Conservation (phyloP, 2,329 filamentous ascomycete genomes). For the Beauveria caledonica region DNA sequence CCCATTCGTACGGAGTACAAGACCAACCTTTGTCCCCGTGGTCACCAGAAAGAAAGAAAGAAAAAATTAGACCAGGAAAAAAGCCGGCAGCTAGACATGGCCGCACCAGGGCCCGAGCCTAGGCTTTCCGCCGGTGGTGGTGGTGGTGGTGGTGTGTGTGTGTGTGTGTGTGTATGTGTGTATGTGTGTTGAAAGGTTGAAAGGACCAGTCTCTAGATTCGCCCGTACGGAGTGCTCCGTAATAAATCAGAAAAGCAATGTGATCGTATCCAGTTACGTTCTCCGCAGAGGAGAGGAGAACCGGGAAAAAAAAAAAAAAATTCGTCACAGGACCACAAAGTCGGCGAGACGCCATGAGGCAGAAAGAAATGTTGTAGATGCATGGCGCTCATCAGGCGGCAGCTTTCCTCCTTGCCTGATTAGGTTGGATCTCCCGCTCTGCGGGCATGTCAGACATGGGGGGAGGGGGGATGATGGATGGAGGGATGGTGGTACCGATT, state of each 20-base stretch:
- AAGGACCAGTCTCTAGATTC: too few relatives aligned
- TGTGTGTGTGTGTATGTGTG: not conserved
- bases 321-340: slow-evolving; percentile 1
- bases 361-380: not conserved
- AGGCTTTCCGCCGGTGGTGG: not conserved
- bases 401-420: slow-evolving; percentile 7
- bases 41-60: not conserved
- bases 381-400: slow-evolving; percentile 16
- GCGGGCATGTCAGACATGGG: not conserved
- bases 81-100: too few relatives aligned
- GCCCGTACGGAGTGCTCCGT: too few relatives aligned
- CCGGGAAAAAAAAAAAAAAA: too few relatives aligned
- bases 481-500: too few relatives aligned
- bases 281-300: not conserved
- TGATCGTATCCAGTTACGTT: not conserved
- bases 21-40: not conserved
- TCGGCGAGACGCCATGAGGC: not conserved
- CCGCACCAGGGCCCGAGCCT: not conserved
- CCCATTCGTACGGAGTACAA: not conserved
- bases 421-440: slow-evolving; percentile 14
- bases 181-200: not conserved
- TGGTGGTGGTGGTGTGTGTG: too few relatives aligned
- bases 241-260: not conserved
- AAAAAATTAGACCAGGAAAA: not conserved
- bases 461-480: not conserved